phyloP scores from a whole-genome alignment of 345 rosid genomes.

The Citrus mangshanensis region DNA sequence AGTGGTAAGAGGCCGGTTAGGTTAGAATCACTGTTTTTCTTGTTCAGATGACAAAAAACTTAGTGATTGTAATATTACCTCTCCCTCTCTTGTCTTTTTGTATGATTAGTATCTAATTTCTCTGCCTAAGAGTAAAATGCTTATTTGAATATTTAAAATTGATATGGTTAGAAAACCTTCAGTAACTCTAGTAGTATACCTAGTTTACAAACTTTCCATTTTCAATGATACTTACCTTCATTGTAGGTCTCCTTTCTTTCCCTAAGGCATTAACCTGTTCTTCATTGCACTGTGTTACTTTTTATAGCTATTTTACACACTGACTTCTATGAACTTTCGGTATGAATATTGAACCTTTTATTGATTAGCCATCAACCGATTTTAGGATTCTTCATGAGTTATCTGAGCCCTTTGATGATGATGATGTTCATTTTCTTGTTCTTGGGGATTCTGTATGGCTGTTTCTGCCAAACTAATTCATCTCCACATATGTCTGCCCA shows the following conservation, averaged over 20 bases:
- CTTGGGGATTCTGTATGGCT: neutral
- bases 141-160: conserved; percentile 2
- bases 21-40: neutral
- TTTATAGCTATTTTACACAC: neutral
- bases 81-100: neutral
- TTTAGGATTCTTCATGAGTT: neutral
- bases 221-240: neutral
- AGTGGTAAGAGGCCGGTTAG: conserved; percentile 19
- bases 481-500: neutral
- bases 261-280: neutral
- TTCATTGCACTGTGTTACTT: neutral
- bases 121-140: neutral
- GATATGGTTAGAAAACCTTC: conserved; percentile 5
- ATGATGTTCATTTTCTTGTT: neutral
- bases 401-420: neutral
- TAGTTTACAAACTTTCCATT: neutral
- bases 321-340: neutral
- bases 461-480: neutral
- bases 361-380: no score
- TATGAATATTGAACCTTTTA: no score
- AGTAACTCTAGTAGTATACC: neutral
- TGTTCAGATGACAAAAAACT: neutral
- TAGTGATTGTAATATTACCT: conserved; percentile 1
- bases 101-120: conserved; percentile 5
- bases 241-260: neutral